These are phyloP conservation scores for Cryphonectria japonica DNA, from an alignment of 2,329 filamentous ascomycete species.

Conservation along the genomic window DNA sequence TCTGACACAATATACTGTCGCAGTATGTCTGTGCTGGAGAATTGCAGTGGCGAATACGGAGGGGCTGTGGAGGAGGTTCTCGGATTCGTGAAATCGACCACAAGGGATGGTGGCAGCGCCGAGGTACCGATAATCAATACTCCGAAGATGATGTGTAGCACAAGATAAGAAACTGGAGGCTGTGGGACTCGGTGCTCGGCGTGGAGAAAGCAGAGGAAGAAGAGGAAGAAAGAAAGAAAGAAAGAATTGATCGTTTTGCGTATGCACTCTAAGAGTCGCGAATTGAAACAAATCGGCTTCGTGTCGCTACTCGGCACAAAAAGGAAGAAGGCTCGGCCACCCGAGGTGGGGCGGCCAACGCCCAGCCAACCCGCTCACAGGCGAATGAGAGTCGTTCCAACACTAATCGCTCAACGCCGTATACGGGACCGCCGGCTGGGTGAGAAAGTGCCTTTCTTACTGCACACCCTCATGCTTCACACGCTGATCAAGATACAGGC, in stretches of 20 bases:
- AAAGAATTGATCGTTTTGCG: neutral
- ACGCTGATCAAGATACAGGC: neutral
- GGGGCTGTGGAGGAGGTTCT: neutral
- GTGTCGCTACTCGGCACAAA: neutral
- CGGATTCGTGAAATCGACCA: neutral
- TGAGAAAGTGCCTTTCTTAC: neutral
- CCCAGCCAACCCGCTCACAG: neutral
- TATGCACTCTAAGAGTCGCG: neutral
- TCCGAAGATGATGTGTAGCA: neutral
- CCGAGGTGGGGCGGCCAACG: neutral
- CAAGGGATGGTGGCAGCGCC: neutral
- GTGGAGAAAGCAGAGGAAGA: neutral
- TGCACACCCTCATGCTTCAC: neutral
- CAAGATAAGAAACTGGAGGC: neutral
- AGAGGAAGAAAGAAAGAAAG: neutral
- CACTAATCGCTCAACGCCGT: neutral
- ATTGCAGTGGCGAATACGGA: slow-evolving; percentile 19
- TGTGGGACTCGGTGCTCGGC: neutral
- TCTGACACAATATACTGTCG: neutral
- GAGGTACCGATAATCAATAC: neutral
- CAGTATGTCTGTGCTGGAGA: slow-evolving; percentile 11
- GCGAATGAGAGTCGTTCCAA: neutral
- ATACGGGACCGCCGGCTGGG: neutral
- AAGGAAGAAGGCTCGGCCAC: neutral
- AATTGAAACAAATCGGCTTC: neutral